A percentile compares a stretch with the other conserved stretches of the same genome.
These are phyloP conservation scores for Starmerella etchellsii DNA, from an alignment of 805 yeast genomes.

Conservation along the genomic window DNA sequence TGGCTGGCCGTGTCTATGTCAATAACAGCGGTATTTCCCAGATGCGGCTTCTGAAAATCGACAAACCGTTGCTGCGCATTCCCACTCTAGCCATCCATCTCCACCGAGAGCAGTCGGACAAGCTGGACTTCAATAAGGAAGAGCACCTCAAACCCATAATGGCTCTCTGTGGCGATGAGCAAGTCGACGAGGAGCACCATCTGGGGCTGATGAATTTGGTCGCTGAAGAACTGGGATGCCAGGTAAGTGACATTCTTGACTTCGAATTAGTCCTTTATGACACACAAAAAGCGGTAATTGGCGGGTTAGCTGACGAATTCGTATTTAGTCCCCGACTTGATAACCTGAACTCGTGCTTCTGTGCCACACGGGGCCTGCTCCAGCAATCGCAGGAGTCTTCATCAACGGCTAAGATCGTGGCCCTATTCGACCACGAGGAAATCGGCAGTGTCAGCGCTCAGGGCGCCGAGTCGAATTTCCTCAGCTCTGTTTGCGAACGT, in stretches of 20 bases:
- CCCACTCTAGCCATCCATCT: slow-evolving; percentile 93
- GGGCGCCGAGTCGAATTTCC: slow-evolving; percentile 89
- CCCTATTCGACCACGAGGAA: slow-evolving; percentile 93
- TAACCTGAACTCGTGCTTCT: slow-evolving; percentile 75
- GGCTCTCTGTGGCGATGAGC: slow-evolving; percentile 43
- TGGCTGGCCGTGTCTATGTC: slow-evolving; percentile 85
- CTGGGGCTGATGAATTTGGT: slow-evolving; percentile 53
- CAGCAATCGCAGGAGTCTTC: slow-evolving; percentile 34
- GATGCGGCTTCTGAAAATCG: slow-evolving; percentile 63
- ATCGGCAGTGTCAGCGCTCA: slow-evolving; percentile 88
- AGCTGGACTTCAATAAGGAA: slow-evolving; percentile 83
- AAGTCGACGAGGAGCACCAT: slow-evolving; percentile 62
- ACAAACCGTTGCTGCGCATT: slow-evolving; percentile 73
- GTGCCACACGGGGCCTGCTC: slow-evolving; percentile 61
- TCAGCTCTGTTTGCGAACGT: slow-evolving; percentile 66
- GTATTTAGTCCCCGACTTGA: slow-evolving; percentile 85
- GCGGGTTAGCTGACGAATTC: slow-evolving; percentile 84
- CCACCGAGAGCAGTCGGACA: slow-evolving; percentile 51
- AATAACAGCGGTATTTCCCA: slow-evolving; percentile 34
- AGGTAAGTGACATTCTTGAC: slow-evolving; percentile 57
- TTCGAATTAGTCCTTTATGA: slow-evolving; percentile 81
- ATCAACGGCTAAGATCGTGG: slow-evolving; percentile 40
- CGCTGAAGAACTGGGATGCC: slow-evolving; percentile 49
- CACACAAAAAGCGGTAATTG: slow-evolving; percentile 67
- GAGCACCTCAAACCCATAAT: slow-evolving; percentile 77